Evolutionary conservation across 768 basidiomycete genomes (phyloP).

Genomic region (Naganishia friedmannii): DNA sequence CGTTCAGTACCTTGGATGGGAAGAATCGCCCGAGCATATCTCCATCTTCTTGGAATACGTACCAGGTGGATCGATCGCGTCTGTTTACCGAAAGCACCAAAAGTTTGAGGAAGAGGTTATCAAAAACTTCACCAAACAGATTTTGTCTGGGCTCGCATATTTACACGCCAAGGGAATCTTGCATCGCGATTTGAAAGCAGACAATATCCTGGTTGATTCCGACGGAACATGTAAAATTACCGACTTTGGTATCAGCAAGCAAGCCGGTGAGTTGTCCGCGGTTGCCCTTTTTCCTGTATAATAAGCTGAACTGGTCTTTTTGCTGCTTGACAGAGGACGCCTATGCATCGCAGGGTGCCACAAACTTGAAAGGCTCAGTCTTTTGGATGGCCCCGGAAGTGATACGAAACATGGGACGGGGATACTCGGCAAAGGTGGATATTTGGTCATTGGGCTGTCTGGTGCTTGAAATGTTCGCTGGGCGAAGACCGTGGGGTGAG

Average conservation of each 20-base stretch:
- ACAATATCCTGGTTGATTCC: conserved; percentile 94
- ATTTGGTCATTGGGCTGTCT: conserved; percentile 96
- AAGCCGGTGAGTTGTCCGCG: conserved; percentile 55
- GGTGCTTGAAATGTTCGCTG: conserved; percentile 98
- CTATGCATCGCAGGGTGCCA: conserved; percentile 71
- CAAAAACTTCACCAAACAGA: conserved; percentile 87
- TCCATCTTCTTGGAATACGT: conserved; percentile 99
- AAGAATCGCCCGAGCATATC: conserved; percentile 78
- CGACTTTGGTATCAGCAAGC: conserved; percentile 90
- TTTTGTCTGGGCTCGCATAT: conserved; percentile 85
- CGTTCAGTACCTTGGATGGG: conserved; percentile 82
- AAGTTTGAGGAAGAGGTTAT: conserved; percentile 89
- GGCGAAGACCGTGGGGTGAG: conserved; percentile 82
- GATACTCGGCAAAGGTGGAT: conserved; percentile 95
- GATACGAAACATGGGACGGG: conserved; percentile 67
- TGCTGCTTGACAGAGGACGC: conserved; percentile 63
- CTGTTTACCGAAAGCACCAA: conserved; percentile 80
- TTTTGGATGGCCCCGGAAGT: conserved; percentile 99
- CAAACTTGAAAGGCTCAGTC: conserved; percentile 94
- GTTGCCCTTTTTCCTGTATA: neutral
- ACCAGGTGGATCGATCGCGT: conserved; percentile 90
- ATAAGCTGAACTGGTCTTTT: neutral
- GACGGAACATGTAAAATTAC: conserved; percentile 93
- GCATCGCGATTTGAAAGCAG: conserved; percentile 94
- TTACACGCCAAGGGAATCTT: conserved; percentile 87